A percentile compares a stretch with the other conserved stretches of the same genome.
These are phyloP conservation scores for Termitomyces sp. DNA, from an alignment of 768 basidiomycete genomes.

Conservation along the genomic window DNA sequence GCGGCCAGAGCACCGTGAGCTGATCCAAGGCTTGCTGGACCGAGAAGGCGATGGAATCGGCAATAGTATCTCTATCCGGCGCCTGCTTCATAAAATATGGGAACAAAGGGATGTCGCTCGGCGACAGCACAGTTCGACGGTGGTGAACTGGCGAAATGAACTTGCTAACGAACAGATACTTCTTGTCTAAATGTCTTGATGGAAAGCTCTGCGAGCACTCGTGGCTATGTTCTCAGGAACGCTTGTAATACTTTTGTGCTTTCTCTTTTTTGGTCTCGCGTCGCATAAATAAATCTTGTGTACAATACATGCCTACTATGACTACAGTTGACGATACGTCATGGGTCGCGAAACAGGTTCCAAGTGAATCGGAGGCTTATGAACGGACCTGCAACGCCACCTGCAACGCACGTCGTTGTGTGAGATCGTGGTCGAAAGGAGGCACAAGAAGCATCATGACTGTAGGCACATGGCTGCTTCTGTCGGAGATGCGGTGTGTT, in stretches of 20 bases:
- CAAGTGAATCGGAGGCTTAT: constrained; percentile 17
- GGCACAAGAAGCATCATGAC: constrained; percentile 19
- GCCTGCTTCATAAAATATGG: constrained; percentile 61
- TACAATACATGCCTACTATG: neutral
- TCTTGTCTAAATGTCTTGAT: constrained; percentile 40
- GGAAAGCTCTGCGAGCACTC: constrained; percentile 5
- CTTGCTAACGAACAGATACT: constrained; percentile 45
- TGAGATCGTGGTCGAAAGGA: constrained; percentile 8
- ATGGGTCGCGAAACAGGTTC: constrained; percentile 4
- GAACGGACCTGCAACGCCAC: constrained; percentile 17
- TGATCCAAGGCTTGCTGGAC: constrained; percentile 41
- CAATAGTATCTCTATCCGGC: constrained; percentile 53
- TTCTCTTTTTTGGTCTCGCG: too few species aligned
- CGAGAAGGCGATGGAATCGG: constrained; percentile 57
- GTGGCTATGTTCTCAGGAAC: neutral
- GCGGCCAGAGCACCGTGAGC: constrained; percentile 32
- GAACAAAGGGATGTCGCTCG: constrained; percentile 22
- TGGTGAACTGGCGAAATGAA: constrained; percentile 59
- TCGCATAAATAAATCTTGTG: neutral
- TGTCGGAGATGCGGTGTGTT: constrained; percentile 9
- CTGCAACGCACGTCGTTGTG: constrained; percentile 12
- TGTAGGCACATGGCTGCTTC: constrained; percentile 18
- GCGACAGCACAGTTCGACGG: constrained; percentile 7
- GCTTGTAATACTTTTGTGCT: neutral
- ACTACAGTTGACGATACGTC: constrained; percentile 3